Conservation (phyloP, 163 green algal species). For the Trebouxia gelatinosa region DNA sequence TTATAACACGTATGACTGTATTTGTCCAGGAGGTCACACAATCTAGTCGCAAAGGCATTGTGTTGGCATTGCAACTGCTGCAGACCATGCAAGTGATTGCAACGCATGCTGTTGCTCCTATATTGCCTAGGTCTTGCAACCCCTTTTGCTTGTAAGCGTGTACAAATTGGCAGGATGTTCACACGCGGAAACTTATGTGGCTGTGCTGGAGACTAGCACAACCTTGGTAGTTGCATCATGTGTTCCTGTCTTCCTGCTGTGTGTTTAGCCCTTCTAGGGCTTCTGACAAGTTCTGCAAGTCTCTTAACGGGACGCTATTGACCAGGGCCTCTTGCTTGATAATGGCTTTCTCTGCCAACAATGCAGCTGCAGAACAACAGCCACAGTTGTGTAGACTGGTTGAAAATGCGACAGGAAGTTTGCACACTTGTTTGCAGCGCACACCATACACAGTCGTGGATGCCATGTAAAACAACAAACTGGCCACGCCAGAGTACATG, state of each 20-base stretch:
- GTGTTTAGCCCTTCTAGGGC: no score
- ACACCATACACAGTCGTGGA: not conserved
- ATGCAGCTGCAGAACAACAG: conserved; percentile 13
- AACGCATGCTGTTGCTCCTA: no score
- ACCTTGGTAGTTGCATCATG: no score
- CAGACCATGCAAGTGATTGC: not conserved
- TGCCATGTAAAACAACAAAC: not conserved
- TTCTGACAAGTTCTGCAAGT: no score
- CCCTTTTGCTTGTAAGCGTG: no score
- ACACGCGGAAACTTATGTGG: no score
- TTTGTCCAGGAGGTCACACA: not conserved
- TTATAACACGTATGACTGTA: not conserved
- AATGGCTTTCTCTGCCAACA: not conserved
- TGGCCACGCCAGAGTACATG: not conserved
- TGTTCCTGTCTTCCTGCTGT: no score
- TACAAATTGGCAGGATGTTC: no score
- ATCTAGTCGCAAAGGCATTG: not conserved
- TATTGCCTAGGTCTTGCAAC: no score
- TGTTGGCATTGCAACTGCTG: not conserved
- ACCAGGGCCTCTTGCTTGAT: conserved; percentile 10
- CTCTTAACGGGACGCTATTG: no score
- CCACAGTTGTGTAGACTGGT: no score
- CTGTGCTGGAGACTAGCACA: no score
- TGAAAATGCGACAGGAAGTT: not conserved
- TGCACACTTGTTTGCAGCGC: not conserved